Base-by-base conservation (phyloP, 2,329 filamentous ascomycete species). In the Fusarium sarcochroum region DNA sequence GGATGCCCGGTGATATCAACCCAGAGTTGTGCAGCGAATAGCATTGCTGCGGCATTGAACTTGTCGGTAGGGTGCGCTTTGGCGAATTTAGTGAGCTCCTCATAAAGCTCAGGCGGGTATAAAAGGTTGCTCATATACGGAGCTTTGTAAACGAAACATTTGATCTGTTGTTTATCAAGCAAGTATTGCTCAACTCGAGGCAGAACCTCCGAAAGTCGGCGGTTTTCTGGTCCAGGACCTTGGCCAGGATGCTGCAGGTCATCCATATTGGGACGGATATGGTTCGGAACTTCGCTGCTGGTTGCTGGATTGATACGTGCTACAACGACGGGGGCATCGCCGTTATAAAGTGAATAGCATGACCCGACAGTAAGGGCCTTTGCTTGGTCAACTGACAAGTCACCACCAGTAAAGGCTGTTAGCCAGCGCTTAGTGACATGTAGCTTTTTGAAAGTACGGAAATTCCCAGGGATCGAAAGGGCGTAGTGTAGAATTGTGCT, bases 31-130 rank as follows among this genome's bases (percentile, higher is more conserved):
- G n/a, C 32, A 0, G 51, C 51, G 9, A 61, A 51, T 1, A 55
- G 23, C 58, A 56, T 56, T 6, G 51, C 46, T 1, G 11, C 13
- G 13, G 57, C 45, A 8, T 56, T 60, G 11, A 55, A 27, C 8
- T 55, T 60, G 21, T 60, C 44, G 2, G 4, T 0, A 9, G 17
- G 14, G 18, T 56, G 51, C 0, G 40, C 40, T 2, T 35, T 20
- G 9, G 51, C 46, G 6, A 60, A 60, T 2, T 6, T 21, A 3
- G 38, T 15, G 13, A 58, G 54, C 1, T 15, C 11, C 2, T 37
- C 13, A 6, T 51, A 51, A 2, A 58, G 35, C 7, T 37, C 14
- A 0, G 5, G 1, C 3, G 46, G 35, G 10, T 45, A 58, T 1
- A 5, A 6, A 14, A 38, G 37, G 7, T 45, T 58, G 1, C 23